phyloP scores from a whole-genome alignment of 257 asterid genomes.

The Cynanchum wilfordii region DNA sequence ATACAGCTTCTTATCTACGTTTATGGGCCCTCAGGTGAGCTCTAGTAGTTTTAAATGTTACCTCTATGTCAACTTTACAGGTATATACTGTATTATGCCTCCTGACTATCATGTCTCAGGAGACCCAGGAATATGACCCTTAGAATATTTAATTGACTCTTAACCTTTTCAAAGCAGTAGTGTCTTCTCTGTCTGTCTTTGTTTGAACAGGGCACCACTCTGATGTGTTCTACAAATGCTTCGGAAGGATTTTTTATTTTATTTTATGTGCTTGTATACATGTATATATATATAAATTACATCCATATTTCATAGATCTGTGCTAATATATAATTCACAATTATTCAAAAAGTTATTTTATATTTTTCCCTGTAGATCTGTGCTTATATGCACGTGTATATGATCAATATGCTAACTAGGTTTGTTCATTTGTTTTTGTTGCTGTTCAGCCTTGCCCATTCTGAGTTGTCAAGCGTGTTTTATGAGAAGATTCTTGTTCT shows the following conservation, averaged over 20 bases:
- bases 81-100: background rate
- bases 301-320: too few species aligned
- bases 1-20: constrained; percentile 99
- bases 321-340: too few species aligned
- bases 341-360: too few species aligned
- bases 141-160: background rate
- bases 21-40: constrained; percentile 98
- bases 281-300: too few species aligned
- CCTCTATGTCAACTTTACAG: background rate
- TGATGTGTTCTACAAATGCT: background rate
- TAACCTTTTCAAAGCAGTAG: background rate
- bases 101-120: background rate
- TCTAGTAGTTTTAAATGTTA: background rate
- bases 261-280: background rate
- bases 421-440: constrained; percentile 8
- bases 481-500: constrained; percentile 95
- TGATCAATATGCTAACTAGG: constrained; percentile 6
- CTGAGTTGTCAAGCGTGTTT: constrained; percentile 83
- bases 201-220: background rate
- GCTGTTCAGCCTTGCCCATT: constrained; percentile 83
- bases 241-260: background rate
- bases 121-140: background rate
- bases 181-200: background rate
- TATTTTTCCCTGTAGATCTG: too few species aligned
- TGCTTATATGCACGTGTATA: too few species aligned